Evolutionary conservation across 192 early-diverging fungal species (phyloP).

Genomic region (Thoreauomyces humboldtii): DNA sequence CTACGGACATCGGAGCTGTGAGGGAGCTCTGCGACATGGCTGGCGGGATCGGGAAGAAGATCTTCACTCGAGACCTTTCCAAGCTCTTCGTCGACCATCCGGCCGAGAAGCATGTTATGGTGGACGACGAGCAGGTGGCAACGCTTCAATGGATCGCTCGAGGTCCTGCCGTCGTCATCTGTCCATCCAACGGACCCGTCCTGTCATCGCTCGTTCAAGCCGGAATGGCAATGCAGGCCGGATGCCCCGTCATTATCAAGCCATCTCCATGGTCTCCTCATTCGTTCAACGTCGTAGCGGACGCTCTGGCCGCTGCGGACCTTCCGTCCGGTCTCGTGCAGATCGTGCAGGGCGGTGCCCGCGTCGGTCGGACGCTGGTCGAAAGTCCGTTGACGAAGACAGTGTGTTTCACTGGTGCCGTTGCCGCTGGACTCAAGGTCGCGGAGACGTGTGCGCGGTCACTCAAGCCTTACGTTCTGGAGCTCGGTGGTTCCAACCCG

Average conservation of each 20-base stretch:
- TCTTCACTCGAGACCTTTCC: not conserved
- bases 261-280: not conserved
- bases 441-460: not conserved
- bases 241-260: not conserved
- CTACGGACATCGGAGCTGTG: not conserved
- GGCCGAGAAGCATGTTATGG: not conserved
- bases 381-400: not conserved
- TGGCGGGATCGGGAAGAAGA: not conserved
- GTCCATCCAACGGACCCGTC: not conserved
- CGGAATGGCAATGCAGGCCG: not conserved
- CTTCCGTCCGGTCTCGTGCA: not conserved
- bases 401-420: not conserved
- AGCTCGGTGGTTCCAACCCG: not conserved
- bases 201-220: not conserved
- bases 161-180: not conserved
- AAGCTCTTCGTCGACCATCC: not conserved
- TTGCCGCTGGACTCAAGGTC: not conserved
- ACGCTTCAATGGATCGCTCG: not conserved
- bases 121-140: not conserved
- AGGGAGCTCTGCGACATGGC: not conserved
- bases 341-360: not conserved
- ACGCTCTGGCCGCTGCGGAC: not conserved
- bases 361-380: not conserved
- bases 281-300: not conserved
- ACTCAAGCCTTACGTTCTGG: not conserved